Base-by-base conservation (phyloP, 73 alveolate genomes). In the Symbiodinium pilosum region DNA sequence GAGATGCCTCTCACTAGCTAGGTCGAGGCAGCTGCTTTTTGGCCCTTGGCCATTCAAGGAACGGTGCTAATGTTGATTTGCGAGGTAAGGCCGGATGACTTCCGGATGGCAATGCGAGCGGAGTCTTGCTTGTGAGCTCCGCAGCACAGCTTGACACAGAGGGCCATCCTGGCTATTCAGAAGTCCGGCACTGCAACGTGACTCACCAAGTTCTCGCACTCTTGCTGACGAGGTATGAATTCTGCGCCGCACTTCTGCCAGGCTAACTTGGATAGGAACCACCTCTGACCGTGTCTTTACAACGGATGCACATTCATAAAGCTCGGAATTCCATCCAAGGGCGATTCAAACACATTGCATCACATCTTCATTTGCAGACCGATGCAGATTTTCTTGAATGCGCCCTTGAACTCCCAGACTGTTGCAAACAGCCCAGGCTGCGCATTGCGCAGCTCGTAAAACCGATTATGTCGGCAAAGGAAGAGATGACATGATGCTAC, bases 91-190 rank as follows among this genome's bases (percentile, higher is more conserved):
- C n/a, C n/a, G n/a, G n/a, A n/a, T n/a, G n/a, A n/a, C 59, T 47
- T 47, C 59, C 59, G 59, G 21, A 47, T 9, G 59, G 59, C 59
- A 14, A 47, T 9, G 59, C 14, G 21, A 47, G 81, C 81, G 30
- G 81, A 64, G 81, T 24, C 81, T 64, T 34, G 34, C 81, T 64
- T 64, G 81, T 64, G 81, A 64, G 81, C 81, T n/a, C 81, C 30
- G 81, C 81, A 64, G 34, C 24, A 32, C 81, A 28, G 81, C 3
- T 64, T 26, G 38, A 38, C 30, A 28, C 81, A 54, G 73, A 54
- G 2, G 73, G 20, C 73, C 3, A 24, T 30, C 20, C 32, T 24
- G 73, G 73, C 26, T 54, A 54, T 9, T 2, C 73, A 16, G 30
- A 4, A 0, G 81, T 38, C 38, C 32, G 30, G 20, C 30, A 28